Evolutionary conservation across 2,329 filamentous ascomycete species (phyloP), one percentile per base, ranked within the genome.

Genomic region (Harringtonia lauricola): DNA sequence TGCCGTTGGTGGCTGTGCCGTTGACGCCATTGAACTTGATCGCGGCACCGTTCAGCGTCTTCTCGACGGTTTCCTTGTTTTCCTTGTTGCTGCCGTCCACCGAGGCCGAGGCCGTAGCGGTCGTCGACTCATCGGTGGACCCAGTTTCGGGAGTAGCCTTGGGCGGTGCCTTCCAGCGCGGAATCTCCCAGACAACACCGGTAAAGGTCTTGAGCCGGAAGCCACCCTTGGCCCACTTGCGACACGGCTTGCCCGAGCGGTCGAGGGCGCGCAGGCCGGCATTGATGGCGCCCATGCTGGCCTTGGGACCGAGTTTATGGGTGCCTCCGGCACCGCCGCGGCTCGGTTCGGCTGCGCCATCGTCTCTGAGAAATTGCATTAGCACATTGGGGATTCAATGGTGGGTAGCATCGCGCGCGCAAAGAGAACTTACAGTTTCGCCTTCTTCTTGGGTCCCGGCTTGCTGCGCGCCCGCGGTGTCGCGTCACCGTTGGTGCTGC

Each of bases 241-340:
- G 85, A 63, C 89, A 95, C 10, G 92, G 89, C 57, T 90, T 85
- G 52, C 90, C 90, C 8, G 84, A 84, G 48, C 90, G 82, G 63
- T 98, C 92, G 51, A 98, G 83, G 13, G 92, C 90, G 44, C 92
- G 86, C 40, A 98, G 81, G 42, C 87, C 86, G 43, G 92, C 92
- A 59, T 98, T 98, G 72, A 98, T 98, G 47, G 90, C 90, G 51
- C 92, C 92, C 56, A 90, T 86, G 61, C 95, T 96, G 41, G 90
- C 90, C 64, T 95, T 96, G 53, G 92, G 92, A 4, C 90, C 90
- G 22, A 96, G 81, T 62, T 94, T 94, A 64, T 90, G 86, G 41
- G 72, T 69, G 43, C 72, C 71, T 7, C 67, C 66, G 37, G 69
- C 64, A 54, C 71, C 67, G 47, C 62, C 53, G 64, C 62, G 43